Evolutionary conservation across 2,329 filamentous ascomycete genomes (phyloP), one percentile per base, ranked within the genome.

Genomic region (Phaeoacremonium minimum): DNA sequence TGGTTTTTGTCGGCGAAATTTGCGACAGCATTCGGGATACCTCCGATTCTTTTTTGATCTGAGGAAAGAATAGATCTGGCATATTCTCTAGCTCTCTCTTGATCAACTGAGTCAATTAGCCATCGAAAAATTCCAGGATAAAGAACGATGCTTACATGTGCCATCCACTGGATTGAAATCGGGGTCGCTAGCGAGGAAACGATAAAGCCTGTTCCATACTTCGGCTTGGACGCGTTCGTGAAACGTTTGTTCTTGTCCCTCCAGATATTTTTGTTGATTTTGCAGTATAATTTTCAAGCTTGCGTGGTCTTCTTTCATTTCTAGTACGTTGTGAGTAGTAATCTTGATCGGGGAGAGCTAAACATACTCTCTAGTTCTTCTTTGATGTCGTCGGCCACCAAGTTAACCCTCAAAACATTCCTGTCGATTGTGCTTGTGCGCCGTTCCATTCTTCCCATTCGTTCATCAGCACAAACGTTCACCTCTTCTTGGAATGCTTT

Each of bases 401-500:
- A 14, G 15, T 30, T 29, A 15, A 19, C 9, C 18, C 33, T 32
- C 4, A 33, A 15, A 18, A 20, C 14, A 16, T n/a, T n/a, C n/a
- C n/a, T n/a, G n/a, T n/a, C n/a, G n/a, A n/a, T n/a, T n/a, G n/a
- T n/a, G n/a, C 16, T 37, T 34, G 22, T 26, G 22, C 9, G 9
- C 22, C n/a, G 13, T 18, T 45, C 34, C 15, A 42, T 31, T 13
- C 32, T 19, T 7, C 36, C 40, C 12, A 45, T 20, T 19, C 40
- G 36, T 29, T 42, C 40, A 15, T 35, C 28, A n/a, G 5, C 32
- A 22, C 42, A 45, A 1, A 45, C 20, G 11, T 40, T 34, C 13
- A 42, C 42, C 14, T 42, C 31, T 17, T 32, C 32, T 16, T 45
- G 40, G 29, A 45, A 45, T 6, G 26, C 20, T 4, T 40, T 30